These are phyloP conservation scores for Starmerella bombi DNA, from an alignment of 805 yeast species.

Conservation along the genomic window DNA sequence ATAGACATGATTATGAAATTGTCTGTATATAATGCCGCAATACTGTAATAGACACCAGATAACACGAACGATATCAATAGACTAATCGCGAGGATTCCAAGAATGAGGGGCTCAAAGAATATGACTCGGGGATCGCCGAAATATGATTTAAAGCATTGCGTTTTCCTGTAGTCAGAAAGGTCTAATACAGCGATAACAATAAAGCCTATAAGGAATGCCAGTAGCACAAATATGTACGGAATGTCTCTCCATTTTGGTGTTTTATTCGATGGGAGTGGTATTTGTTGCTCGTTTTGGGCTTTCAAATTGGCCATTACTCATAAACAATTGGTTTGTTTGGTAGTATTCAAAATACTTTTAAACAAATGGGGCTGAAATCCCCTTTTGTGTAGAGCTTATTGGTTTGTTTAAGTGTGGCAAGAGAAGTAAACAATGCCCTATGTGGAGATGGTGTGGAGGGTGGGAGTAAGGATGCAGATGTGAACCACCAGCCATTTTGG, in stretches of 20 bases:
- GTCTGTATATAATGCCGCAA: constrained; percentile 54
- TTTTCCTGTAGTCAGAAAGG: constrained; percentile 46
- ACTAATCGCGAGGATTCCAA: constrained; percentile 54
- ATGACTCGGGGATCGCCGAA: constrained; percentile 32
- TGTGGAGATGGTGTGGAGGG: too few relatives aligned
- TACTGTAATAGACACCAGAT: constrained; percentile 40
- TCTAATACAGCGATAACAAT: constrained; percentile 57
- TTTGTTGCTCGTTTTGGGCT: too few relatives aligned
- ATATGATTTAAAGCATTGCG: constrained; percentile 49
- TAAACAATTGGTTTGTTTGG: too few relatives aligned
- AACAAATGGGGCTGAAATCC: too few relatives aligned
- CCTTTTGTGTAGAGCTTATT: too few relatives aligned
- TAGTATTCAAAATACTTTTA: too few relatives aligned
- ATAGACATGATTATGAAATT: constrained; percentile 58
- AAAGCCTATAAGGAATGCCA: constrained; percentile 46
- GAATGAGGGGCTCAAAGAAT: constrained; percentile 57
- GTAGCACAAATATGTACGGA: constrained; percentile 22
- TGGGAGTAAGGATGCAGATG: too few relatives aligned
- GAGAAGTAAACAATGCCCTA: too few relatives aligned
- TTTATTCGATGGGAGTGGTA: neutral
- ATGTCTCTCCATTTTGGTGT: constrained; percentile 17
- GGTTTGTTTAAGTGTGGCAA: too few relatives aligned
- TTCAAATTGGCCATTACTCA: too few relatives aligned
- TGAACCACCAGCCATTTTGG: too few relatives aligned
- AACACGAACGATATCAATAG: constrained; percentile 47